A percentile compares a stretch with the other conserved stretches of the same genome.
Evolutionary conservation across 306 rosid genomes (phyloP).

Genomic region (Hippophae rhamnoides): DNA sequence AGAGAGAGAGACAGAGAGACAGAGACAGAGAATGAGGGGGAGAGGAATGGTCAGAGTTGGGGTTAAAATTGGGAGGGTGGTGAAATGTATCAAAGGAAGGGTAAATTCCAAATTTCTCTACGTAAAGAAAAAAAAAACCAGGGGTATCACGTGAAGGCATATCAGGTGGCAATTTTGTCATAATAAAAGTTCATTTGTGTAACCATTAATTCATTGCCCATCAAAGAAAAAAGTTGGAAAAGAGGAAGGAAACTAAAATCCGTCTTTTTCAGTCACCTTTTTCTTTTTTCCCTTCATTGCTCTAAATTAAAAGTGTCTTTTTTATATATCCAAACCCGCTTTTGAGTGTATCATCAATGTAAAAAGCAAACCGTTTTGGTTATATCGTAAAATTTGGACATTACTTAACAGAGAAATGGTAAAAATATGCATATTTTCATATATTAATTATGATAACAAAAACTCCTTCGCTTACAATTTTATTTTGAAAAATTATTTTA

Average conservation of each 20-base stretch:
- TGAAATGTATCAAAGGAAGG: conserved; percentile 19
- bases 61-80: conserved; percentile 21
- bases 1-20: not conserved
- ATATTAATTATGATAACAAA: no score
- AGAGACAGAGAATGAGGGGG: not conserved
- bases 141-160: conserved; percentile 52
- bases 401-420: not conserved
- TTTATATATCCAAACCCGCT: conserved; percentile 9
- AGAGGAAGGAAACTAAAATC: conserved; percentile 13
- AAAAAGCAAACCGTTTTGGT: conserved; percentile 11
- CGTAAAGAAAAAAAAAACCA: conserved; percentile 22
- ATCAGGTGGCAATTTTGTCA: conserved; percentile 39
- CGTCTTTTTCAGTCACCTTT: conserved; percentile 16
- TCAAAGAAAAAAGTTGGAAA: conserved; percentile 11
- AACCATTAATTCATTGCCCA: conserved; percentile 21
- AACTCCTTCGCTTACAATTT: no score
- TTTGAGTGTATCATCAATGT: conserved; percentile 8
- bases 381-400: conserved; percentile 3
- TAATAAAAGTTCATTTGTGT: conserved; percentile 29
- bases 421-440: not conserved
- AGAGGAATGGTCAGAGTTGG: conserved; percentile 1
- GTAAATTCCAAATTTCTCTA: conserved; percentile 13
- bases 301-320: conserved; percentile 23
- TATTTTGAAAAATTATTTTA: no score
- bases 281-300: conserved; percentile 18